phyloP scores from a whole-genome alignment of 2,329 filamentous ascomycete genomes.

The Tolypocladium paradoxum region DNA sequence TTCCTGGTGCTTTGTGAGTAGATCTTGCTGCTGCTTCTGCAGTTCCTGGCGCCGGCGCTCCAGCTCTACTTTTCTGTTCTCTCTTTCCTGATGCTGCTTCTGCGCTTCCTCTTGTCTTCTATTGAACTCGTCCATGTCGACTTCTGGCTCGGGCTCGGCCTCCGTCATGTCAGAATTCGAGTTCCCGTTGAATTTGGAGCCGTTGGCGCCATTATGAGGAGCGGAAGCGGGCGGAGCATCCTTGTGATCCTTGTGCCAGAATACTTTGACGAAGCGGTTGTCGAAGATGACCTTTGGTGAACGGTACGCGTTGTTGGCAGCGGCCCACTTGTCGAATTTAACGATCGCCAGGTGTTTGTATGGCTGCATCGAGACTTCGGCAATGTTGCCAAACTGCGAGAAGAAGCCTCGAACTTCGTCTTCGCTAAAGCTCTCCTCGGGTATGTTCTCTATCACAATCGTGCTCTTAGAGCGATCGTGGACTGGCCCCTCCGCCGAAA shows the following conservation, averaged over 20 bases:
- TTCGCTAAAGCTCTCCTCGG: slow-evolving; percentile 58
- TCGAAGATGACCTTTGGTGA: slow-evolving; percentile 76
- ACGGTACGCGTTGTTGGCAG: slow-evolving; percentile 59
- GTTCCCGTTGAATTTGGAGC: slow-evolving; percentile 7
- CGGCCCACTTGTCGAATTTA: slow-evolving; percentile 54
- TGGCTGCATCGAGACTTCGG: slow-evolving; percentile 52
- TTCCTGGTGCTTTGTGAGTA: slow-evolving; percentile 52
- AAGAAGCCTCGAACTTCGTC: slow-evolving; percentile 59
- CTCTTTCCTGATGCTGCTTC: slow-evolving; percentile 54
- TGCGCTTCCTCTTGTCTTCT: slow-evolving; percentile 64
- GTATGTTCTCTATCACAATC: slow-evolving; percentile 70
- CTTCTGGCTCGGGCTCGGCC: slow-evolving; percentile 33
- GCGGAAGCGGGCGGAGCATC: slow-evolving; percentile 18
- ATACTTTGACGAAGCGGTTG: slow-evolving; percentile 77
- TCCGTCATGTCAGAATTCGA: slow-evolving; percentile 5
- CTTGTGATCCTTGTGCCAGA: slow-evolving; percentile 55
- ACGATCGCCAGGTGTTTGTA: slow-evolving; percentile 59
- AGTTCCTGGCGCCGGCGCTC: slow-evolving; percentile 52
- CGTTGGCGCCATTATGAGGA: slow-evolving; percentile 15
- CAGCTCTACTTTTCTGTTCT: slow-evolving; percentile 50
- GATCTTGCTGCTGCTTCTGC: slow-evolving; percentile 50
- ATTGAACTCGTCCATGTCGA: slow-evolving; percentile 60
- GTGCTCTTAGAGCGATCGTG: slow-evolving; percentile 53
- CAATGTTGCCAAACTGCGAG: slow-evolving; percentile 56
- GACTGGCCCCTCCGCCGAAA: slow-evolving; percentile 54